phyloP scores from a whole-genome alignment of 1,284 basidiomycete genomes.

The Cryptococcus amylolentus region DNA sequence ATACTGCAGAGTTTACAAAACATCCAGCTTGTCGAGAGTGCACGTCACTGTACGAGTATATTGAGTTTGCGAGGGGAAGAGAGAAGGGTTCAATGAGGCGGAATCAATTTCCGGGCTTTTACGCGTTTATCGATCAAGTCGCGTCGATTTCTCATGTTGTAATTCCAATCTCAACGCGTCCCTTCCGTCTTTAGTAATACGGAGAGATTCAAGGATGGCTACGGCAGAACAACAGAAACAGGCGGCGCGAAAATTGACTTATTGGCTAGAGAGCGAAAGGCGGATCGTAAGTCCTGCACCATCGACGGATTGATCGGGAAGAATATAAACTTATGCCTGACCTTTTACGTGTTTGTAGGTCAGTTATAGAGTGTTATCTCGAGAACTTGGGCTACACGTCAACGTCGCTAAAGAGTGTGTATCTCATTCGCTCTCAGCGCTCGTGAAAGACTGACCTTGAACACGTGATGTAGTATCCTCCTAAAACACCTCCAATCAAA shows the following conservation, averaged over 20 bases:
- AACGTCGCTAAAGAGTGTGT: constrained; percentile 43
- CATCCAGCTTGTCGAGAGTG: neutral
- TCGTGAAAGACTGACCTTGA: neutral
- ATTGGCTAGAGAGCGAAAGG: constrained; percentile 35
- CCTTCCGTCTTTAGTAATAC: neutral
- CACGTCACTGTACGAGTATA: too few relatives aligned
- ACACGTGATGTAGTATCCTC: constrained; percentile 18
- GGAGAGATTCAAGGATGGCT: neutral
- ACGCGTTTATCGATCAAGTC: neutral
- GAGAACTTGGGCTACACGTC: constrained; percentile 40
- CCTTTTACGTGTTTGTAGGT: constrained; percentile 17
- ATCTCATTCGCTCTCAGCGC: neutral
- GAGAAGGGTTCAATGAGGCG: too few relatives aligned
- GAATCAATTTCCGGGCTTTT: neutral
- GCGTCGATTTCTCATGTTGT: neutral
- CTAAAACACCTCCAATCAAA: constrained; percentile 21
- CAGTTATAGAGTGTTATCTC: constrained; percentile 37
- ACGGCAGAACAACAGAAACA: constrained; percentile 23
- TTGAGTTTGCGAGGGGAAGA: too few relatives aligned
- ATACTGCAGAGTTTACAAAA: neutral
- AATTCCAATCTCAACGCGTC: neutral
- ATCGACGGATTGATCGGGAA: neutral
- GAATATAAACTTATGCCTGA: neutral
- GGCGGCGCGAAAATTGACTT: constrained; percentile 19
- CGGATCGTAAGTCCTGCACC: constrained; percentile 21